phyloP scores from a whole-genome alignment of 306 rosid genomes.

The Cicer cuneatum region DNA sequence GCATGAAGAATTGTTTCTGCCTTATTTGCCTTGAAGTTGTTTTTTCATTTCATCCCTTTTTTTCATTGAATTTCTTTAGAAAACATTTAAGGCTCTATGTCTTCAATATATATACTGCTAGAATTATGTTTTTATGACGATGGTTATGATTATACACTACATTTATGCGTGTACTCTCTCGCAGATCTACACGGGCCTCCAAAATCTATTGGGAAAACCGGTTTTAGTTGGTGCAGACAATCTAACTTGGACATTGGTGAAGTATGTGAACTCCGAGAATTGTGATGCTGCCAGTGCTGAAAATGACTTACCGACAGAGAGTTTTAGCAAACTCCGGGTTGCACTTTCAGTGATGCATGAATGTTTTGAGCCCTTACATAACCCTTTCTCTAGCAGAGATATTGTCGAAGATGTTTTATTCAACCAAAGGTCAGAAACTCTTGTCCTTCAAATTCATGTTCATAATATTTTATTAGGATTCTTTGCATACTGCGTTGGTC shows the following conservation, averaged over 20 bases:
- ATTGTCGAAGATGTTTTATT: conserved; percentile 72
- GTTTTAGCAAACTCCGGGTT: conserved; percentile 71
- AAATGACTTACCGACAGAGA: conserved; percentile 52
- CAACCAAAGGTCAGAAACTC: conserved; percentile 60
- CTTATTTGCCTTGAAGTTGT: too few relatives aligned
- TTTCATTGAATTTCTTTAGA: neutral
- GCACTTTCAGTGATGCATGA: conserved; percentile 89
- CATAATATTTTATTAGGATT: conserved; percentile 4
- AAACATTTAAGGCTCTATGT: conserved; percentile 11
- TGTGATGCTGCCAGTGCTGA: conserved; percentile 32
- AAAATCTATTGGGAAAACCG: conserved; percentile 60
- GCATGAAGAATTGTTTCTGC: neutral
- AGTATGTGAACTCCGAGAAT: conserved; percentile 48
- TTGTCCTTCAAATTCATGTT: conserved; percentile 37
- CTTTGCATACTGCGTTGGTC: conserved; percentile 19
- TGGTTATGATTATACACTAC: neutral
- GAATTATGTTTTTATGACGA: neutral
- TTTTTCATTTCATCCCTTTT: neutral
- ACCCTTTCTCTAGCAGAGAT: conserved; percentile 63
- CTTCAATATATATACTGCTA: conserved; percentile 31
- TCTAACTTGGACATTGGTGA: conserved; percentile 79
- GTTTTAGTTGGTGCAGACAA: conserved; percentile 54
- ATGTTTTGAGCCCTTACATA: conserved; percentile 79
- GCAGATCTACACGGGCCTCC: conserved; percentile 69
- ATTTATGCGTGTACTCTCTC: conserved; percentile 35